Base-by-base conservation (phyloP, 148 eudicot species). In the Pouteria glomerata region DNA sequence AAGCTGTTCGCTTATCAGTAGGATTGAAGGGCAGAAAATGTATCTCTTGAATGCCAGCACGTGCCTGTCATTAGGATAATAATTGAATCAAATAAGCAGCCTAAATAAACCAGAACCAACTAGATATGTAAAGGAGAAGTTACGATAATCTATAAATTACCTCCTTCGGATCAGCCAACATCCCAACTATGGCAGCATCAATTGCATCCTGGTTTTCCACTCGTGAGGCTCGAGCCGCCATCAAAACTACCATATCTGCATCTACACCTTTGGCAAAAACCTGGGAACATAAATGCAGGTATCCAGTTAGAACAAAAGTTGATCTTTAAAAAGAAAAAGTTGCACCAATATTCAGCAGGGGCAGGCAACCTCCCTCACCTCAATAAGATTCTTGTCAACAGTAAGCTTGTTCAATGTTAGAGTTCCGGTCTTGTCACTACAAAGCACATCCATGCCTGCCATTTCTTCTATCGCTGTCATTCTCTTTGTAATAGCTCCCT, bases 211-310 rank as follows among this genome's bases (percentile, higher is more conserved):
- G 99, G 80, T 95, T 95, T 77, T 95, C 99, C 15, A 70, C 81
- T 75, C 99, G 77, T 33, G 99, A 95, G 30, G 99, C 99, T 70
- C 89, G 92, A 80, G 99, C 99, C 34, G 99, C 91, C 99, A 95
- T 95, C 75, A 95, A 77, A 81, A 95, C 97, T 60, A 95, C 98
- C 57, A 85, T 84, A 80, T 92, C 96, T 33, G 87, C 86, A 81
- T 95, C 99, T 10, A 87, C 78, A 56, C 96, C 99, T 83, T 95
- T 95, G 39, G 96, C 85, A 77, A 95, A 95, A 21, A 95, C 89
- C 98, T 95, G 77, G 48, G 64, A 72, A 74, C 29, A n/a, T 42
- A 73, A 58, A 56, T 35, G 14, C 61, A 70, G 26, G 51, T 55
- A 27, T 62, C 55, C 16, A 16, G 24, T 62, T 34, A 39, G 26